phyloP scores from a whole-genome alignment of 495 filamentous ascomycete species.

The Evernia prunastri region DNA sequence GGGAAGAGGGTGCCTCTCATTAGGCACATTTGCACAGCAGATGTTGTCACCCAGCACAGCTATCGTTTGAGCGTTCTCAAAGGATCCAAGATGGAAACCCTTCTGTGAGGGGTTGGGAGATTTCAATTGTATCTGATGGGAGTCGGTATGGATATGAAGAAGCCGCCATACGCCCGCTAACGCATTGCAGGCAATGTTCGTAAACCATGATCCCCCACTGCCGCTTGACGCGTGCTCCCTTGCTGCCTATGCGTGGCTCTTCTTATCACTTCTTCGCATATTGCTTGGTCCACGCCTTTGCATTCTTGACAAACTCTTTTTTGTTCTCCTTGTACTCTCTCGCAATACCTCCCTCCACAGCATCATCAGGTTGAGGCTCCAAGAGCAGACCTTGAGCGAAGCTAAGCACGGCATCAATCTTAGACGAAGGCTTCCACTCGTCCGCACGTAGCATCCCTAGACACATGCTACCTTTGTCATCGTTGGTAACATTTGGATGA shows the following conservation, averaged over 20 bases:
- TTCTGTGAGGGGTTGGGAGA: background rate
- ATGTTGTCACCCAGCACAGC: background rate
- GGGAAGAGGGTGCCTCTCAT: no score
- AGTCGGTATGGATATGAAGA: background rate
- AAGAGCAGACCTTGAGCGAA: constrained; percentile 70
- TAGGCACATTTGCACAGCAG: no score
- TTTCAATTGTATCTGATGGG: background rate
- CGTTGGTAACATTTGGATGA: constrained; percentile 96
- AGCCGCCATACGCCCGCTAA: constrained; percentile 4
- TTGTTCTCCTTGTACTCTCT: constrained; percentile 73
- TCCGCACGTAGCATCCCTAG: constrained; percentile 79
- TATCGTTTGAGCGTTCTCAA: no score
- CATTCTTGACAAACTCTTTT: constrained; percentile 74
- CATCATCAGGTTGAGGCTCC: constrained; percentile 92
- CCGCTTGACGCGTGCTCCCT: background rate
- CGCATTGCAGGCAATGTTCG: constrained; percentile 5
- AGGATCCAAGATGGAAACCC: background rate
- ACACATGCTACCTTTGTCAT: constrained; percentile 87
- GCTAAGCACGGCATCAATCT: constrained; percentile 68
- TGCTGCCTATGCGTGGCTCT: background rate
- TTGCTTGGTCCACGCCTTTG: constrained; percentile 69
- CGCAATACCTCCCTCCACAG: constrained; percentile 80
- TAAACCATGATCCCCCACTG: background rate
- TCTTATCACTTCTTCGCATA: constrained; percentile 52
- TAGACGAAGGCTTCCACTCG: constrained; percentile 89